These are phyloP conservation scores for Paraglomus brasilianum DNA, from an alignment of 192 early-diverging fungal species.

Conservation along the genomic window DNA sequence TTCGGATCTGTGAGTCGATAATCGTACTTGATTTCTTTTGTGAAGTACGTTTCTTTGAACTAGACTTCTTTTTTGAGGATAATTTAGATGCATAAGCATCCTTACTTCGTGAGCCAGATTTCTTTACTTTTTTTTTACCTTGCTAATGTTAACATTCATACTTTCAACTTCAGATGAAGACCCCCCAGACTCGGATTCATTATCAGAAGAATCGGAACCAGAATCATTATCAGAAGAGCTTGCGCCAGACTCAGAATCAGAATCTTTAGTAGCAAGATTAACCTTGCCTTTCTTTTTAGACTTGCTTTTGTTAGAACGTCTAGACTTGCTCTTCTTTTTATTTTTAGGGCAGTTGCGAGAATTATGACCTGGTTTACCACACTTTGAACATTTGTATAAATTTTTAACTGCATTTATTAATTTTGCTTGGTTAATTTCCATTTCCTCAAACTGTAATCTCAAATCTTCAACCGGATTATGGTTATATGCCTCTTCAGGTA, in stretches of 20 bases:
- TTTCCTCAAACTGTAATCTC: constrained; percentile 27
- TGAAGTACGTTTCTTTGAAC: not conserved
- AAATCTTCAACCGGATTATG: constrained; percentile 22
- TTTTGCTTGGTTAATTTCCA: constrained; percentile 22
- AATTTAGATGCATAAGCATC: not conserved
- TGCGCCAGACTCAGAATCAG: constrained; percentile 5
- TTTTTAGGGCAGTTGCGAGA: constrained; percentile 15
- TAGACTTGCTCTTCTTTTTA: constrained; percentile 25
- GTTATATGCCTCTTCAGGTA: constrained; percentile 9
- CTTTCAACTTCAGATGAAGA: constrained; percentile 21
- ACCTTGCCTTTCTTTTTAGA: constrained; percentile 20
- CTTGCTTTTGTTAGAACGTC: constrained; percentile 17
- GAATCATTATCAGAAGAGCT: constrained; percentile 6
- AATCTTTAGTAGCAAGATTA: constrained; percentile 21
- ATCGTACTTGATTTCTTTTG: not conserved
- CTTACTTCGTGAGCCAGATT: too few relatives aligned
- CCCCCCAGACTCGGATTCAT: constrained; percentile 11
- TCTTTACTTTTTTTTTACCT: constrained; percentile 24
- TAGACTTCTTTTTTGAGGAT: constrained; percentile 4
- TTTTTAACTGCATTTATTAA: constrained; percentile 18
- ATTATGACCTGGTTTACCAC: constrained; percentile 19
- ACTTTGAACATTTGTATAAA: constrained; percentile 24
- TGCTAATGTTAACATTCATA: constrained; percentile 6
- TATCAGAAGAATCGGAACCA: not conserved
- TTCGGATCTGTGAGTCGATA: not conserved